Conservation (phyloP, 768 basidiomycete genomes). For the Phanerochaete carnosa region DNA sequence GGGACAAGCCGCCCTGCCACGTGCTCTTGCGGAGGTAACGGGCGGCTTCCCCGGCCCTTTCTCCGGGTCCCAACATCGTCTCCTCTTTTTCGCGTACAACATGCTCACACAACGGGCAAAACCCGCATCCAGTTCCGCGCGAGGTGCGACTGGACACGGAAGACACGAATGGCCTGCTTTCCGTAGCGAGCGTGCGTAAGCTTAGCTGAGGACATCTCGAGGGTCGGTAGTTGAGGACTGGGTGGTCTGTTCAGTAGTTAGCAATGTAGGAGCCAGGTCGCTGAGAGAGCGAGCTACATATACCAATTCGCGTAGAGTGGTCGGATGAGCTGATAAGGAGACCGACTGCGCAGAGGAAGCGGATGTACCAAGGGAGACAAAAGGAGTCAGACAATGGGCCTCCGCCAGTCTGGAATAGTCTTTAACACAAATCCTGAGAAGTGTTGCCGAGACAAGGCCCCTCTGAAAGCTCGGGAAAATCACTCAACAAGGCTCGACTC, state of each 20-base stretch:
- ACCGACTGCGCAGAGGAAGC: neutral
- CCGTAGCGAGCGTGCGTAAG: slow-evolving; percentile 69
- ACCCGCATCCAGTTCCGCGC: too few species aligned
- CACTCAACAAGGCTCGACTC: too few species aligned
- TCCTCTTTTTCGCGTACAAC: neutral
- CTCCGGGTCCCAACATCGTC: neutral
- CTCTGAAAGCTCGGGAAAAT: too few species aligned
- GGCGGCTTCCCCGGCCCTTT: slow-evolving; percentile 3
- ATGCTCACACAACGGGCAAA: too few species aligned
- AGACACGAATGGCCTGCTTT: slow-evolving; percentile 85
- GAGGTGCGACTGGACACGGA: too few species aligned
- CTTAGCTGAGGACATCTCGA: slow-evolving; percentile 6
- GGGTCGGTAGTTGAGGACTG: neutral
- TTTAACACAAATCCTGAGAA: too few species aligned
- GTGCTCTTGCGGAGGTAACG: slow-evolving; percentile 10
- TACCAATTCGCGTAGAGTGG: neutral
- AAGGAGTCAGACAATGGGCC: neutral
- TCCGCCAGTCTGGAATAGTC: neutral
- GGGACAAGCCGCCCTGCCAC: slow-evolving; percentile 11
- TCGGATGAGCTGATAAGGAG: neutral
- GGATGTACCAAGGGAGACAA: slow-evolving; percentile 4
- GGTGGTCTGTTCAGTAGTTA: neutral
- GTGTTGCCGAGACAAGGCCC: too few species aligned
- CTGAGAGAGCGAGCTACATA: neutral
- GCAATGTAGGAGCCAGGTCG: neutral